Conservation (phyloP, 345 rosid species). For the Erodium maritimum region DNA sequence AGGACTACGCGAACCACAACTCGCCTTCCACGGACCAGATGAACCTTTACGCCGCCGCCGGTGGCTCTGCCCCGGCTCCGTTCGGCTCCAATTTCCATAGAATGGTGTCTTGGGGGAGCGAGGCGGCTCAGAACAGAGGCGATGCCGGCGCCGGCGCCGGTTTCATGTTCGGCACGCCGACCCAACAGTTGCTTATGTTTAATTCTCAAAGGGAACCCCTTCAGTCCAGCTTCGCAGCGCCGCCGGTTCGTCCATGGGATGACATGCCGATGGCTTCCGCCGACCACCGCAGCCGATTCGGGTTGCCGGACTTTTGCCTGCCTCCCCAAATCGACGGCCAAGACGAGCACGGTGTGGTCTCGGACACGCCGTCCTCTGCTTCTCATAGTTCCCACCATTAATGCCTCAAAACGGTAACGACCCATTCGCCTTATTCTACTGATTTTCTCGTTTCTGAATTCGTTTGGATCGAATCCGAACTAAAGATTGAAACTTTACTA, state of each 20-base stretch:
- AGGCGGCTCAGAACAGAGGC: constrained; percentile 27
- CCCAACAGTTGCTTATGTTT: constrained; percentile 20
- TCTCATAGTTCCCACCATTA: background rate
- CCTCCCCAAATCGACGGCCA: background rate
- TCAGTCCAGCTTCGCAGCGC: constrained; percentile 55
- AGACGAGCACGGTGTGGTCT: no score
- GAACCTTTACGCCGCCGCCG: no score
- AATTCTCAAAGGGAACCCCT: constrained; percentile 60
- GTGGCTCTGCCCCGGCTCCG: no score
- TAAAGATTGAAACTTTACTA: background rate
- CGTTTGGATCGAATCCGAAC: no score
- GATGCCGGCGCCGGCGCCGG: constrained; percentile 7
- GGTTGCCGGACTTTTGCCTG: background rate
- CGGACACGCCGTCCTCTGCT: background rate
- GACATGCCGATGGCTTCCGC: no score
- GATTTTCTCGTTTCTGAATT: background rate
- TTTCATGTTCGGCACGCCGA: constrained; percentile 26
- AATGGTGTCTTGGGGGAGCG: constrained; percentile 34
- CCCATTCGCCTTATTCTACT: background rate
- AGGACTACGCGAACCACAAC: no score
- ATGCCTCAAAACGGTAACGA: background rate
- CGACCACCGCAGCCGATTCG: background rate
- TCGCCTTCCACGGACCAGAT: background rate
- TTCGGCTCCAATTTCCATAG: constrained; percentile 28
- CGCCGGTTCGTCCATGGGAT: background rate